A percentile compares a stretch with the other conserved stretches of the same genome.
These are phyloP conservation scores for Trifolium subterraneum DNA, from an alignment of 306 rosid species.

Conservation along the genomic window DNA sequence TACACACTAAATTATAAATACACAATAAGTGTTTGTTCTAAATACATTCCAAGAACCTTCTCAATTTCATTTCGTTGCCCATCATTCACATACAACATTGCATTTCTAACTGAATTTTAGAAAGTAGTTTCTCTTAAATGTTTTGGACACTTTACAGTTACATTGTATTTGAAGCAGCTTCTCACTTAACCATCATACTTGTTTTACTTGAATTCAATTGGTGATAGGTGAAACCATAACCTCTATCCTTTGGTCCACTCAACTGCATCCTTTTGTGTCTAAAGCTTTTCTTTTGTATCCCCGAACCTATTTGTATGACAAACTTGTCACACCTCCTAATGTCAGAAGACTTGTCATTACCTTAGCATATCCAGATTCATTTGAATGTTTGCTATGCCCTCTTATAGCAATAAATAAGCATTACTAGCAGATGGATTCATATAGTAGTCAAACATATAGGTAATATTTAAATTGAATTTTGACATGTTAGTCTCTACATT, in stretches of 20 bases:
- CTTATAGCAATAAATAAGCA: neutral
- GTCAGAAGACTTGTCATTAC: neutral
- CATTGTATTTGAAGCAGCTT: conserved; percentile 8
- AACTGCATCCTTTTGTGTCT: neutral
- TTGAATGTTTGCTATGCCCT: neutral
- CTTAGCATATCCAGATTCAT: neutral
- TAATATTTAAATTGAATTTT: neutral
- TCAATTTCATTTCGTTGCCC: no score
- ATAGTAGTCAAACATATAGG: neutral
- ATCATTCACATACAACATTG: neutral
- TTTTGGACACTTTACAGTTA: neutral
- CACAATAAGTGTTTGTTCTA: no score
- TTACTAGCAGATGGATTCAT: neutral
- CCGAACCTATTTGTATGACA: neutral
- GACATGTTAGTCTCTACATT: neutral
- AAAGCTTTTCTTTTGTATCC: neutral
- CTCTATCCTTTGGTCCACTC: neutral
- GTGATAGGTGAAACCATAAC: neutral
- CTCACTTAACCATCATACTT: neutral
- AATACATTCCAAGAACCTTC: no score
- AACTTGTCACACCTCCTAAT: conserved; percentile 6
- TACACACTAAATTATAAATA: no score
- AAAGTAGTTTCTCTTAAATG: neutral
- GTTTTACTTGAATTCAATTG: neutral
- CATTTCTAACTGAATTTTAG: neutral